Evolutionary conservation across 2,329 filamentous ascomycete species (phyloP).

Genomic region (Clonostachys sp.): DNA sequence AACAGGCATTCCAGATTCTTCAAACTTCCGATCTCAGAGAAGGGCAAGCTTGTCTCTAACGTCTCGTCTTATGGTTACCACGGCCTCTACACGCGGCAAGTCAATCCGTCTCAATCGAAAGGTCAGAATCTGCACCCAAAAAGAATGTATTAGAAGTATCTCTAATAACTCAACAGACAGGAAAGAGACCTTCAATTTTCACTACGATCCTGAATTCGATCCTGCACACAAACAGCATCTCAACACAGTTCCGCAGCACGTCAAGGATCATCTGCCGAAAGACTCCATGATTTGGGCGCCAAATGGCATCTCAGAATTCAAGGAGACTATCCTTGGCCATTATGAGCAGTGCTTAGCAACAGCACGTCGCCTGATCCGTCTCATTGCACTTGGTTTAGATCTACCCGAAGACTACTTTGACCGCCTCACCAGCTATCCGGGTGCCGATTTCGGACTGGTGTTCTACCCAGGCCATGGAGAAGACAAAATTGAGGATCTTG

Average conservation of each 20-base stretch:
- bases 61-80: no score
- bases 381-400: constrained; percentile 13
- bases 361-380: constrained; percentile 11
- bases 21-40: constrained; percentile 16
- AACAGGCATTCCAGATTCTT: constrained; percentile 12
- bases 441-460: constrained; percentile 14
- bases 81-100: constrained; percentile 1
- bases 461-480: constrained; percentile 9
- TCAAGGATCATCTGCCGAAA: constrained; percentile 8
- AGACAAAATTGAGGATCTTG: background rate
- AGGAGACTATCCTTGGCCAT: constrained; percentile 6
- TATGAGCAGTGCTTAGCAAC: constrained; percentile 11
- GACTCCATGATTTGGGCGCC: constrained; percentile 6
- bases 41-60: constrained; percentile 4
- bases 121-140: background rate
- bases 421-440: constrained; percentile 9
- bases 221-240: constrained; percentile 10
- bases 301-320: constrained; percentile 6
- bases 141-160: constrained; percentile 1
- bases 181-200: constrained; percentile 18
- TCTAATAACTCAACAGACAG: constrained; percentile 21
- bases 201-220: constrained; percentile 36
- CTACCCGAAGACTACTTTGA: constrained; percentile 12
- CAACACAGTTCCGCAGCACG: constrained; percentile 5
- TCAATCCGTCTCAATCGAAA: constrained; percentile 10